Evolutionary conservation across 768 basidiomycete genomes (phyloP).

Genomic region (Pulveroboletus ravenelii): DNA sequence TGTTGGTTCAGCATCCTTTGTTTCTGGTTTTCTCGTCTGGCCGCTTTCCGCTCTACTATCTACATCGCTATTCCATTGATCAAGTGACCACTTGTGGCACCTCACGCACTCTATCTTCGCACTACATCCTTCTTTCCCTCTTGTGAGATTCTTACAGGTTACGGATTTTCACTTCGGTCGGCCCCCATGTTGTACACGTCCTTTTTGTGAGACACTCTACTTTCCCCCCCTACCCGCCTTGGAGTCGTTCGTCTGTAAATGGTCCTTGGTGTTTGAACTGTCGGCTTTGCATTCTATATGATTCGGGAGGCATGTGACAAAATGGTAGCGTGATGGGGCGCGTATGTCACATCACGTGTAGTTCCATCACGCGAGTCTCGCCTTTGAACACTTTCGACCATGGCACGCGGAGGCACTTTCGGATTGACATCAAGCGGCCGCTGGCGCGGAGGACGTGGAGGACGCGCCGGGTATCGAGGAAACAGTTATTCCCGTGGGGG

Average conservation of each 20-base stretch:
- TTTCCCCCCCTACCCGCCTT: slow-evolving; percentile 5
- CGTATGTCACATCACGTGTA: slow-evolving; percentile 24
- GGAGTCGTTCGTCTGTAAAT: not conserved
- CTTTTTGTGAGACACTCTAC: slow-evolving; percentile 27
- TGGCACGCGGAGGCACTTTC: slow-evolving; percentile 50
- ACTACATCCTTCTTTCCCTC: not conserved
- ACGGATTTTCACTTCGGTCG: slow-evolving; percentile 16
- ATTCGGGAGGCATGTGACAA: slow-evolving; percentile 1
- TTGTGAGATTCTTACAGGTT: slow-evolving; percentile 18
- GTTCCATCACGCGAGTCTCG: slow-evolving; percentile 8
- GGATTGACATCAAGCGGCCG: slow-evolving; percentile 49
- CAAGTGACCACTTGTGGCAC: slow-evolving; percentile 4
- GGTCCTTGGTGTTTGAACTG: not conserved
- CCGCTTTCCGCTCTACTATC: not conserved
- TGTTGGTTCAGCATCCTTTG: slow-evolving; percentile 1
- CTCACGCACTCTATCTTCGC: slow-evolving; percentile 3
- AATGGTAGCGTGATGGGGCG: slow-evolving; percentile 18
- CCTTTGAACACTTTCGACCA: slow-evolving; percentile 6
- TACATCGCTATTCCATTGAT: slow-evolving; percentile 18
- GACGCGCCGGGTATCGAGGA: slow-evolving; percentile 33
- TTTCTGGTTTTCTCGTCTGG: slow-evolving; percentile 5
- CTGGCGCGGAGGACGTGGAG: slow-evolving; percentile 37
- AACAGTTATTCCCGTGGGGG: slow-evolving; percentile 42
- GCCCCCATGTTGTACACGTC: slow-evolving; percentile 7
- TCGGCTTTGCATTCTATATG: not conserved